Percentiles rank a stretch among this genome's conserved stretches.
Evolutionary conservation across 805 yeast species (phyloP).

Genomic region (Teunomyces cretensis): DNA sequence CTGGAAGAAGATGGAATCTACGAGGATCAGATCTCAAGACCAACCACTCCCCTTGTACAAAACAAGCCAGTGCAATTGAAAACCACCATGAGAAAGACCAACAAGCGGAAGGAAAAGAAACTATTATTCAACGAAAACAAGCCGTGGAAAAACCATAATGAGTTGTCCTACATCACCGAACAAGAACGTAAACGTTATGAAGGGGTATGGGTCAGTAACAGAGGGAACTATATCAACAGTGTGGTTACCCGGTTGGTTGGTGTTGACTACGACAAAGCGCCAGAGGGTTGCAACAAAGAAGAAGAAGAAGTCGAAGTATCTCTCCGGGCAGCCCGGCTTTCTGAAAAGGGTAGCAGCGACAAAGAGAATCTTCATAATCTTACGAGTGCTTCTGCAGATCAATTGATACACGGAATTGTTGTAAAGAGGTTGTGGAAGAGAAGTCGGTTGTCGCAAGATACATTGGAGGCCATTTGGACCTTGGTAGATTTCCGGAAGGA

Average conservation of each 20-base stretch:
- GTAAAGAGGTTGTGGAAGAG: constrained; percentile 81
- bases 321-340: constrained; percentile 34
- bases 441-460: constrained; percentile 65
- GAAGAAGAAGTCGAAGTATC: constrained; percentile 22
- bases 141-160: constrained; percentile 90
- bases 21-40: not conserved
- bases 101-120: constrained; percentile 38
- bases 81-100: constrained; percentile 51
- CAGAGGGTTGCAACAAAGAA: constrained; percentile 6
- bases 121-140: constrained; percentile 75
- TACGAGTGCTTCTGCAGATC: constrained; percentile 23
- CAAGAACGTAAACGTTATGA: constrained; percentile 86
- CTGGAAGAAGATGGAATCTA: not conserved
- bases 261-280: constrained; percentile 22
- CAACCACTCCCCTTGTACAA: constrained; percentile 3
- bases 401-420: constrained; percentile 55
- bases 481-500: constrained; percentile 66
- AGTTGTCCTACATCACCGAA: constrained; percentile 48
- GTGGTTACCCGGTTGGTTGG: constrained; percentile 32
- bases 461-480: constrained; percentile 61
- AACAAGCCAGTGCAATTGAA: constrained; percentile 38
- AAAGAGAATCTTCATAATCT: constrained; percentile 30
- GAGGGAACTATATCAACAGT: constrained; percentile 55
- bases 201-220: constrained; percentile 90
- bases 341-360: constrained; percentile 23